Conservation (phyloP, 2,329 filamentous ascomycete species). For the Sarocladium oryzae region DNA sequence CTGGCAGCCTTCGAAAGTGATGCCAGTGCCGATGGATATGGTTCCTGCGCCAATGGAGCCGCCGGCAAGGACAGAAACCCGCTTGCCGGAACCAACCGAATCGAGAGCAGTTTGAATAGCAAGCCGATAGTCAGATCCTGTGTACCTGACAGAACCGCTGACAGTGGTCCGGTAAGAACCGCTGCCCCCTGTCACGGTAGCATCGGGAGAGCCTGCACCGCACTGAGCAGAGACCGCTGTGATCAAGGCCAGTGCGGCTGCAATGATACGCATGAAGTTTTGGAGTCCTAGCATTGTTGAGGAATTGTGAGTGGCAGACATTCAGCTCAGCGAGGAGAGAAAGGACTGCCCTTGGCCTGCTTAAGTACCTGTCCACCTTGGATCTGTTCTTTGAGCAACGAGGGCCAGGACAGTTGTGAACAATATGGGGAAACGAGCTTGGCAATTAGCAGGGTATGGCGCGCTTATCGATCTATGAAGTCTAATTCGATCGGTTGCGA, state of each 20-base stretch:
- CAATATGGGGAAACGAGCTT: not conserved
- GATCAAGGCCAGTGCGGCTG: not conserved
- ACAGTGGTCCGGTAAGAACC: slow-evolving; percentile 36
- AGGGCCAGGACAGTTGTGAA: too few species aligned
- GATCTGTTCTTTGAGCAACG: too few species aligned
- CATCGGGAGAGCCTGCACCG: slow-evolving; percentile 39
- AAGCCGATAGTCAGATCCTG: slow-evolving; percentile 44
- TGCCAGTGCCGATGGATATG: slow-evolving; percentile 43
- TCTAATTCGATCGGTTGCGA: not conserved
- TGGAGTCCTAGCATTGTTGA: too few species aligned
- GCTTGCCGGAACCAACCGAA: slow-evolving; percentile 43
- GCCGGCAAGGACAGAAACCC: slow-evolving; percentile 46
- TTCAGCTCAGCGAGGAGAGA: too few species aligned
- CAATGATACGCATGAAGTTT: too few species aligned
- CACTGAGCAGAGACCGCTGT: slow-evolving; percentile 30
- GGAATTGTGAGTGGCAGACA: too few species aligned
- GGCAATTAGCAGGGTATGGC: not conserved
- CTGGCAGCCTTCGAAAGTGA: slow-evolving; percentile 53
- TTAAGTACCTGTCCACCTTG: too few species aligned
- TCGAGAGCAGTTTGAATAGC: slow-evolving; percentile 50
- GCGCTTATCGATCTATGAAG: not conserved
- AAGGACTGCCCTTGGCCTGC: too few species aligned
- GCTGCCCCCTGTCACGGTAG: slow-evolving; percentile 39
- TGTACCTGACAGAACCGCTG: slow-evolving; percentile 40
- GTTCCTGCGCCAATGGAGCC: slow-evolving; percentile 49